These are phyloP conservation scores for Agastache rugosa DNA, from an alignment of 257 asterid species.

Conservation along the genomic window DNA sequence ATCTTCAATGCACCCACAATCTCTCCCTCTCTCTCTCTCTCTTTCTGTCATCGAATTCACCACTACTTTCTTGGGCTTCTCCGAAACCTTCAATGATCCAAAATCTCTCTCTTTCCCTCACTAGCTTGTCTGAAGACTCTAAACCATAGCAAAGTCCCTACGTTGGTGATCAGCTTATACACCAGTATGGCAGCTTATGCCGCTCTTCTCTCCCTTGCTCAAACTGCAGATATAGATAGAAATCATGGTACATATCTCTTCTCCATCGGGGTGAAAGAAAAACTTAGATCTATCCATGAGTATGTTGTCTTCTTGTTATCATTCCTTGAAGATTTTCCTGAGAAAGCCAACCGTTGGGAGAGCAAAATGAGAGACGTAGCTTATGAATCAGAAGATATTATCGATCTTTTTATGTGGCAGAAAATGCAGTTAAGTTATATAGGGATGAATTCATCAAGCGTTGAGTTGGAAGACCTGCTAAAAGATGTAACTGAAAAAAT, in stretches of 20 bases:
- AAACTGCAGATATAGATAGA: background rate
- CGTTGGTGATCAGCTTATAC: background rate
- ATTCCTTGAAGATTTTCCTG: background rate
- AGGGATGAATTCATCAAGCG: background rate
- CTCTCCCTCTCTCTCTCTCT: no score
- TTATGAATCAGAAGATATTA: background rate
- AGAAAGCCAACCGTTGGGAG: background rate
- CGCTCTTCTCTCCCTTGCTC: constrained; percentile 30
- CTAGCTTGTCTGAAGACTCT: no score
- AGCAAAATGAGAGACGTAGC: background rate
- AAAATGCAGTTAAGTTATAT: background rate
- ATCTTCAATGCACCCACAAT: no score
- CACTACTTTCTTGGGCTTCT: no score
- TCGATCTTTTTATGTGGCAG: background rate
- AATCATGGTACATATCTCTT: background rate
- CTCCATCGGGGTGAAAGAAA: background rate
- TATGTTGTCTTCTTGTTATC: background rate
- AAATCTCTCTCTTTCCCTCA: no score
- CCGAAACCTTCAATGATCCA: no score
- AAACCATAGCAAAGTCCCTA: no score
- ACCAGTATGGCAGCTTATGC: constrained; percentile 30
- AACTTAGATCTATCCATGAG: constrained; percentile 4
- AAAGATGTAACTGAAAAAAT: background rate
- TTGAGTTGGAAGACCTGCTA: background rate
- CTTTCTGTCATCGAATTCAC: no score